Evolutionary conservation across 1,284 basidiomycete genomes (phyloP), one percentile per base, ranked within the genome.

Genomic region (Tremellales sp.): DNA sequence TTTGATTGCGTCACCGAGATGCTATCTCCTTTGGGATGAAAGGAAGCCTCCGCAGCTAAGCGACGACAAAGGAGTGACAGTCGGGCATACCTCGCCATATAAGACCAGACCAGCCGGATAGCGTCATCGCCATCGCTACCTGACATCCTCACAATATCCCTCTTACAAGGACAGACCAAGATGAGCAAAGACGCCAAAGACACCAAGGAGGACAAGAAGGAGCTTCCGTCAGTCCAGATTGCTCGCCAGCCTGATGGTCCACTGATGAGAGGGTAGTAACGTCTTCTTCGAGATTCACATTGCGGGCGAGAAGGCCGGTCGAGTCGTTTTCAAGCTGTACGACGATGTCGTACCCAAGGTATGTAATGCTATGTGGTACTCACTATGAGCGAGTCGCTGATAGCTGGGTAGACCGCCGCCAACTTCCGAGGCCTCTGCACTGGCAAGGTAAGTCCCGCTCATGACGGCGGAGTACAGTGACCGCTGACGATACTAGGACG

Each of bases 401-500:
- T 25, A 45, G 44, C n/a, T n/a, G n/a, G n/a, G 10, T 11, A 60
- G 61, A 68, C 66, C 7, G 51, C 61, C 11, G 63, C 62, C 46
- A 84, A 84, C 76, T 84, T 84, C 77, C 77, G 81, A 50, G 80
- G 80, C 19, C 77, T 85, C 46, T 72, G 79, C 37, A 81, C 81
- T 36, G 64, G 66, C 43, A 79, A 84, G 61, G 62, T 62, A 27
- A 40, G 61, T 52, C 19, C 24, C 29, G 8, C n/a, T 42, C 5
- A 3, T 42, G 23, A 11, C 15, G 19, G 17, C 25, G 11, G 8
- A 8, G 10, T 22, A 13, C 37, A 40, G n/a, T 8, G 21, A 40
- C 37, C 8, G 8, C 37, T n/a, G 8, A 17, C 11, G 29, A 33
- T 33, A 10, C 8, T 33, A 33, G 29, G n/a, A 15, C 19, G 39